Evolutionary conservation across 2,329 filamentous ascomycete genomes (phyloP), one percentile per base, ranked within the genome.

Genomic region (Fusarium pseudocircinatum): DNA sequence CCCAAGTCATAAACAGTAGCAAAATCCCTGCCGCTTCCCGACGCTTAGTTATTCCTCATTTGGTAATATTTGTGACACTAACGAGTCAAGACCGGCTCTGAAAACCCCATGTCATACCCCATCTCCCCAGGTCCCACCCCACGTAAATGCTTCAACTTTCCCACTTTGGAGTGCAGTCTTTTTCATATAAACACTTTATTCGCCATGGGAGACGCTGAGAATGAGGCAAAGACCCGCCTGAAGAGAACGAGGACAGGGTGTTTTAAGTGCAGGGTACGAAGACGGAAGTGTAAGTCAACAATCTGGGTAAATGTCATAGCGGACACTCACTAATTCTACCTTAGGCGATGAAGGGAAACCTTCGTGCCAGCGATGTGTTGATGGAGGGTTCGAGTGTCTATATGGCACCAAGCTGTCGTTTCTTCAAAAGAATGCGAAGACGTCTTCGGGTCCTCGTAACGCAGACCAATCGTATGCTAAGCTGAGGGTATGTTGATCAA

Each of bases 311-410:
- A 26, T 37, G 37, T 36, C 36, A 56, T 24, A 22, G 28, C 46
- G 26, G 34, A 36, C 34, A 60, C 28, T 28, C 30, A 68, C 60
- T 56, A 63, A 69, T 64, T 63, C 28, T 49, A 30, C 26, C 24
- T 28, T 63, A 88, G 86, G 87, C 67, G 86, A 88, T 65, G 87
- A 88, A 77, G 78, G 78, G 20, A 88, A 86, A 70, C 87, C 87
- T 8, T 77, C 77, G 6, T 89, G 87, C 47, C 83, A 82, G 47
- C 85, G 86, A 69, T 88, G 87, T 65, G 75, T 82, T 22, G 80
- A 82, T 2, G 84, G 86, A 39, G 82, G 82, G 14, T 83, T 86
- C 36, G 81, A 85, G 46, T 88, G 87, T 75, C 82, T 83, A 40
- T 88, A 88, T 72, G 84, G 84, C 16, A 81, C 84, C 7, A 80